Evolutionary conservation across 768 basidiomycete species (phyloP).

Genomic region (Rhizopogon rudus): DNA sequence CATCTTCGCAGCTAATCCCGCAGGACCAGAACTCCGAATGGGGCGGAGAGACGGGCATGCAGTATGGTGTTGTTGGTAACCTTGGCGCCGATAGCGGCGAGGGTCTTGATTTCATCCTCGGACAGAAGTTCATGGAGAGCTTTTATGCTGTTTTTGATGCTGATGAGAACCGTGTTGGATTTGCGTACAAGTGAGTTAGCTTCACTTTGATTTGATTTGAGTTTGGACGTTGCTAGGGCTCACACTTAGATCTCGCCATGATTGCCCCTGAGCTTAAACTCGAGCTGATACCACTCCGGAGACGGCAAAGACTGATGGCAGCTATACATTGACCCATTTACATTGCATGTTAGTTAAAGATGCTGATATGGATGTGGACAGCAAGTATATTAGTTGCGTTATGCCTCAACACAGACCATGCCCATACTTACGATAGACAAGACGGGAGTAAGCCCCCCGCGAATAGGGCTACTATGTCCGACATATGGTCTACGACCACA

Average conservation of each 20-base stretch:
- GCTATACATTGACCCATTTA: too few relatives aligned
- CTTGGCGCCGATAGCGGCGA: neutral
- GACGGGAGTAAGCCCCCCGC: too few relatives aligned
- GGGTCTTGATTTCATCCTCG: slow-evolving; percentile 12
- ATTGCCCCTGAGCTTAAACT: neutral
- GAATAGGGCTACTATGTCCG: too few relatives aligned
- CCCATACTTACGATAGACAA: too few relatives aligned
- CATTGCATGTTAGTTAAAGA: too few relatives aligned
- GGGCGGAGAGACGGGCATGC: slow-evolving; percentile 9
- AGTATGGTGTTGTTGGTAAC: slow-evolving; percentile 5
- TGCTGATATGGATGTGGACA: too few relatives aligned
- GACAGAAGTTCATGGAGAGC: slow-evolving; percentile 14
- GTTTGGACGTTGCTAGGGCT: neutral
- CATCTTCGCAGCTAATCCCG: slow-evolving; percentile 17
- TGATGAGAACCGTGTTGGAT: neutral
- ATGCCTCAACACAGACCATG: too few relatives aligned
- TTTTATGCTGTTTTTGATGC: slow-evolving; percentile 10
- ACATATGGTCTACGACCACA: too few relatives aligned
- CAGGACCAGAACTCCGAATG: slow-evolving; percentile 8
- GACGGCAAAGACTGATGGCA: too few relatives aligned
- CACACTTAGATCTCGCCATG: neutral
- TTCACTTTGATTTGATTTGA: neutral
- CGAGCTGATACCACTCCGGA: neutral
- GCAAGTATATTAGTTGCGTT: too few relatives aligned
- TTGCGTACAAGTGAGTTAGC: slow-evolving; percentile 1